Conservation (phyloP, 352 stramenopile species). For the Halophytophthora batemanensis region DNA sequence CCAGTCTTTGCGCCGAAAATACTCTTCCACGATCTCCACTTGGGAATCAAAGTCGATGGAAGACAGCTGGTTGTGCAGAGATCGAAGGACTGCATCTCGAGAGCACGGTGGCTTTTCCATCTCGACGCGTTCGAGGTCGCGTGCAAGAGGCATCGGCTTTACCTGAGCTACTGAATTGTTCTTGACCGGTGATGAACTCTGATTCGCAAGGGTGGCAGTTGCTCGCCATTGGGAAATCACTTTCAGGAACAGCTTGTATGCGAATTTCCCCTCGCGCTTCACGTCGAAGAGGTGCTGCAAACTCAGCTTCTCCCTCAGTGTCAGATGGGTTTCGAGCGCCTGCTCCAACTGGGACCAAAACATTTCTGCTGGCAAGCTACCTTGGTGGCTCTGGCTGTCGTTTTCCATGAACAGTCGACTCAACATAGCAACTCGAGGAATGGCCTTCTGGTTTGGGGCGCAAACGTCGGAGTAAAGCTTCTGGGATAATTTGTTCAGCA, state of each 20-base stretch:
- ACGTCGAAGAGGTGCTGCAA: conserved; percentile 76
- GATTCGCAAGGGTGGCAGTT: background rate
- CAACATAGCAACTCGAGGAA: conserved; percentile 47
- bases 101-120: conserved; percentile 9
- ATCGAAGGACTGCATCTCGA: conserved; percentile 34
- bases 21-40: conserved; percentile 60
- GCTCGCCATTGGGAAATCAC: conserved; percentile 56
- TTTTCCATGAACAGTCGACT: conserved; percentile 44
- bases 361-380: conserved; percentile 19
- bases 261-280: conserved; percentile 47
- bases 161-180: background rate
- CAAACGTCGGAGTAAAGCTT: conserved; percentile 25
- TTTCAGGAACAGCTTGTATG: conserved; percentile 75
- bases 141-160: conserved; percentile 4
- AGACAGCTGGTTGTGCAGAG: conserved; percentile 64
- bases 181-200: conserved; percentile 2
- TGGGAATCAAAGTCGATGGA: conserved; percentile 68
- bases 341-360: conserved; percentile 39
- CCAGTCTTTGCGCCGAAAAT: conserved; percentile 36
- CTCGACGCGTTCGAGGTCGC: background rate
- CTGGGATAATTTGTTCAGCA: conserved; percentile 36
- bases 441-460: conserved; percentile 5
- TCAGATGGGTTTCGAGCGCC: conserved; percentile 24
- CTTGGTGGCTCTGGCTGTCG: conserved; percentile 20
- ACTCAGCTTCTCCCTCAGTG: conserved; percentile 26